Conservation (phyloP, 2,329 filamentous ascomycete species). For the Gremmenia infestans region DNA sequence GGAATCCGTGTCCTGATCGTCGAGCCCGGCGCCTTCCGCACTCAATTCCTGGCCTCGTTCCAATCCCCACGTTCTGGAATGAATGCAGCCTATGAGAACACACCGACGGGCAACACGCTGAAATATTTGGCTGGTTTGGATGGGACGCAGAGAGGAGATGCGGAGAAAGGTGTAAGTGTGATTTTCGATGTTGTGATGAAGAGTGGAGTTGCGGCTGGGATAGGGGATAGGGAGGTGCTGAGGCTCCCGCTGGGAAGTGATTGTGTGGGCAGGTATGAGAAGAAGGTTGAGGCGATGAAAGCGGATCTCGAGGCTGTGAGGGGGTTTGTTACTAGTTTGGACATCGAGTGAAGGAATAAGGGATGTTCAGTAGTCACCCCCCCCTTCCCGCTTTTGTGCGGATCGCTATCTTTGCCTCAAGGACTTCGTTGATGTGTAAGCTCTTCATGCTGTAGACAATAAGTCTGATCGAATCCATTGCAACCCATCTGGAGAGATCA, state of each 20-base stretch:
- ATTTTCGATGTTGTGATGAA: slow-evolving; percentile 1
- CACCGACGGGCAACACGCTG: background rate
- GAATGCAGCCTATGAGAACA: background rate
- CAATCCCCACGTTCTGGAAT: background rate
- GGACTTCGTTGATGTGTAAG: no score
- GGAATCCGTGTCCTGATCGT: slow-evolving; percentile 2
- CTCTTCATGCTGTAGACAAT: no score
- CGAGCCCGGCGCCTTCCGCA: slow-evolving; percentile 9
- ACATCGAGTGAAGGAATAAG: background rate
- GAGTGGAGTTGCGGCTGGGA: background rate
- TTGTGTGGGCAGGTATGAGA: slow-evolving; percentile 6
- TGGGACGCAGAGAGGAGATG: slow-evolving; percentile 1
- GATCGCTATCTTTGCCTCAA: no score
- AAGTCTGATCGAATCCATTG: no score
- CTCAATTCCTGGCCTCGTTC: background rate
- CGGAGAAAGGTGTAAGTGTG: background rate
- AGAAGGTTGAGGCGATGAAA: slow-evolving; percentile 3
- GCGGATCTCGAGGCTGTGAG: slow-evolving; percentile 4
- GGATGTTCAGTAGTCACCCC: no score
- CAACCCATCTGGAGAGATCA: no score
- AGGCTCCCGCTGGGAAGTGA: slow-evolving; percentile 4
- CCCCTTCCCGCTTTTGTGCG: no score
- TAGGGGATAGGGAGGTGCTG: background rate
- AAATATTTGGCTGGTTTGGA: background rate
- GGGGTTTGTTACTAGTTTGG: background rate